A percentile compares a stretch with the other conserved stretches of the same genome.
These are phyloP conservation scores for Rosa persica DNA, from an alignment of 306 rosid species.

Conservation along the genomic window DNA sequence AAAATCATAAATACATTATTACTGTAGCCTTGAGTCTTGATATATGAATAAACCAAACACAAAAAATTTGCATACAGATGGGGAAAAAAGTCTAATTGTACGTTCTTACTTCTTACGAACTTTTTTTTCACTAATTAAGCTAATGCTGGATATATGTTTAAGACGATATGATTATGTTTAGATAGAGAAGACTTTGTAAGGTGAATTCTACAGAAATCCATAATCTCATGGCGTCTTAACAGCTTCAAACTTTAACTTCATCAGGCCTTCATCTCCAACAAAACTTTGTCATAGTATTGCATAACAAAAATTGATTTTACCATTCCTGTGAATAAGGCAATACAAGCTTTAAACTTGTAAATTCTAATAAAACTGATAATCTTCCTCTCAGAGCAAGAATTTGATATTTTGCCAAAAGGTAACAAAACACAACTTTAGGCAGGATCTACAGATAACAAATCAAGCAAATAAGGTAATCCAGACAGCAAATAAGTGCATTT, in stretches of 20 bases:
- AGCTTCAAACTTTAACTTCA: no score
- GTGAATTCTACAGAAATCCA: not conserved
- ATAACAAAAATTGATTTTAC: not conserved
- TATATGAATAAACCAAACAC: not conserved
- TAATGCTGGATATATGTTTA: not conserved
- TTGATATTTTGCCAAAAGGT: not conserved
- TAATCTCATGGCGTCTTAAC: not conserved
- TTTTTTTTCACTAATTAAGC: not conserved
- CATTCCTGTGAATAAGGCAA: not conserved
- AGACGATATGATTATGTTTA: not conserved
- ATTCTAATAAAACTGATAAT: not conserved
- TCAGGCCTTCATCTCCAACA: not conserved
- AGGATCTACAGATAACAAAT: not conserved
- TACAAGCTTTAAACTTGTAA: not conserved
- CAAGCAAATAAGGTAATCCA: conserved; percentile 9
- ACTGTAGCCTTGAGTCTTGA: not conserved
- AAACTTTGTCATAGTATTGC: not conserved
- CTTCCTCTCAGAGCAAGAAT: not conserved
- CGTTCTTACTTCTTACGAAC: not conserved
- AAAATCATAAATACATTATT: not conserved
- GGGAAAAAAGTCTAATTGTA: not conserved
- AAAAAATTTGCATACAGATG: not conserved
- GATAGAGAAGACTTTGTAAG: not conserved
- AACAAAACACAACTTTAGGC: conserved; percentile 1
- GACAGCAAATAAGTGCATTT: not conserved